phyloP scores from a whole-genome alignment of 352 stramenopile genomes.

The Pythium aristosporum region DNA sequence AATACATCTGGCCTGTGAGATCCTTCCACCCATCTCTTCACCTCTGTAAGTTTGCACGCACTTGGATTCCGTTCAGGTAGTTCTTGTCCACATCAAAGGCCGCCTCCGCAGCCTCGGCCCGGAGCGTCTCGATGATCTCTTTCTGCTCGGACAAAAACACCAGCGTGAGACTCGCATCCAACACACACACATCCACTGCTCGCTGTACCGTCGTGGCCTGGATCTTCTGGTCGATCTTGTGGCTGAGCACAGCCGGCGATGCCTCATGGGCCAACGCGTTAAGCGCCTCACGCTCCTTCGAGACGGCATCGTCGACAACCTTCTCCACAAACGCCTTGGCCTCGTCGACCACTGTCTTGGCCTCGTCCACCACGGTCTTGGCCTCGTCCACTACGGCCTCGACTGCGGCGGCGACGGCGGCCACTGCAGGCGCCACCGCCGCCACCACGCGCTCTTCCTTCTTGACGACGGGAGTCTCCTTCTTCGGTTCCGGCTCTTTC shows the following conservation, averaged over 20 bases:
- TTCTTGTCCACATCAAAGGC: slow-evolving; percentile 71
- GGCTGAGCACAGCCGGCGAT: slow-evolving; percentile 40
- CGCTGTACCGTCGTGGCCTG: slow-evolving; percentile 51
- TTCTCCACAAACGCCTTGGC: slow-evolving; percentile 42
- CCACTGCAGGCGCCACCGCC: slow-evolving; percentile 12
- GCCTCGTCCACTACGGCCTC: slow-evolving; percentile 23
- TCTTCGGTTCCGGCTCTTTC: slow-evolving; percentile 4
- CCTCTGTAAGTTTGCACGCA: slow-evolving; percentile 25
- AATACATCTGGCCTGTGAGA: background rate
- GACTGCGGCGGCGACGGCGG: slow-evolving; percentile 5
- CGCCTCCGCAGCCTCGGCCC: slow-evolving; percentile 54
- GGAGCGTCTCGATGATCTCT: slow-evolving; percentile 57
- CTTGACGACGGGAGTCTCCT: slow-evolving; percentile 20
- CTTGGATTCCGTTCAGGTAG: slow-evolving; percentile 68
- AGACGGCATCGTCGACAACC: slow-evolving; percentile 58
- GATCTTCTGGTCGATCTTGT: slow-evolving; percentile 65
- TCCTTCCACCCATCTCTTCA: background rate
- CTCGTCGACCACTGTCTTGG: slow-evolving; percentile 39
- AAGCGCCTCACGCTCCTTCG: slow-evolving; percentile 63
- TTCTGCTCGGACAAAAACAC: slow-evolving; percentile 34
- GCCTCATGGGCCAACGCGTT: slow-evolving; percentile 52
- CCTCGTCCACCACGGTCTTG: slow-evolving; percentile 23
- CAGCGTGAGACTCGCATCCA: background rate
- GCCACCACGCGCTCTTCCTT: slow-evolving; percentile 33
- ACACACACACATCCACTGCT: background rate